A percentile compares a stretch with the other conserved stretches of the same genome.
phyloP scores from a whole-genome alignment of 306 rosid genomes.

The Rosa lucieae region DNA sequence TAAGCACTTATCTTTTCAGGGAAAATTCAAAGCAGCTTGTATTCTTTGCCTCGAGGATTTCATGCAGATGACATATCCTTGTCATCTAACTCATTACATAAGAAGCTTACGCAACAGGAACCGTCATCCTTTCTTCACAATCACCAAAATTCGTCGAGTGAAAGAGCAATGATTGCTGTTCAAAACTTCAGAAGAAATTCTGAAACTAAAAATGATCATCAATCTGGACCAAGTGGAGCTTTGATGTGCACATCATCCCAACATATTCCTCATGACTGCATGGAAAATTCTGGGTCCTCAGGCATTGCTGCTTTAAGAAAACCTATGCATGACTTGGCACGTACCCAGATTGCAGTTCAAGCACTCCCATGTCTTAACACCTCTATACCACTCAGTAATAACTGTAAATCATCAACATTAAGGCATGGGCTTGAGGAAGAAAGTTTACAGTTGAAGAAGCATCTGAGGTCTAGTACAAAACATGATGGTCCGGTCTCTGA shows the following conservation, averaged over 20 bases:
- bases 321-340: background rate
- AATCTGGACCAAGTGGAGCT: slow-evolving; percentile 33
- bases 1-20: slow-evolving; percentile 33
- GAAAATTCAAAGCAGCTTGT: slow-evolving; percentile 23
- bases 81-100: slow-evolving; percentile 16
- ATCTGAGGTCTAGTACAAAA: slow-evolving; percentile 22
- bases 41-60: slow-evolving; percentile 23
- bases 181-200: slow-evolving; percentile 28
- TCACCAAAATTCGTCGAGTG: slow-evolving; percentile 26
- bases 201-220: slow-evolving; percentile 17
- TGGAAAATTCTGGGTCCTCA: slow-evolving; percentile 36
- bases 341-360: slow-evolving; percentile 19
- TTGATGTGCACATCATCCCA: slow-evolving; percentile 18
- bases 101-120: slow-evolving; percentile 32
- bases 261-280: slow-evolving; percentile 25
- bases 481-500: slow-evolving; percentile 7
- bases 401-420: slow-evolving; percentile 23
- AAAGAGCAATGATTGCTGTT: slow-evolving; percentile 21
- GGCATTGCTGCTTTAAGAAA: slow-evolving; percentile 6
- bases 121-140: slow-evolving; percentile 29
- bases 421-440: slow-evolving; percentile 23
- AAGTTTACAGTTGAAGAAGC: slow-evolving; percentile 11
- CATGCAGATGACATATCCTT: slow-evolving; percentile 16
- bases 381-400: slow-evolving; percentile 24
- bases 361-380: slow-evolving; percentile 35